Base-by-base conservation (phyloP, 139 green algal genomes). In the Chlamydomonas eustigma region DNA sequence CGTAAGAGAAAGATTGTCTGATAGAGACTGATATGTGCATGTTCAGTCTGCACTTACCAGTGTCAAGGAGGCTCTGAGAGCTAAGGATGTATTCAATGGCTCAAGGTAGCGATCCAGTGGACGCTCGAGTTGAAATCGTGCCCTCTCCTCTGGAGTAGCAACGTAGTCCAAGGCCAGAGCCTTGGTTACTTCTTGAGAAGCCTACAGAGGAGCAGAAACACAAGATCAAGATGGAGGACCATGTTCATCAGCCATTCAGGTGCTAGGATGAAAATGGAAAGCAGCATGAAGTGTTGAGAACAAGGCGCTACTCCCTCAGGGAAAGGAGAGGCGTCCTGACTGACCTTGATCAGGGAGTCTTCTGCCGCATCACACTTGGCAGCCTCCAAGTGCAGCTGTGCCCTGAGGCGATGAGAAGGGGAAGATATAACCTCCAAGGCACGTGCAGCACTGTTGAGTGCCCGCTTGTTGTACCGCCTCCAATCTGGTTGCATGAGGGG, bases 381-480 rank as follows among this genome's bases (percentile, higher is more conserved):
- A 2, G 85, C 58, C 78, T 92, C 88, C 50, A 92, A 73, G 73
- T 91, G 88, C 64, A 92, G 77, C 51, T 72, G 38, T 34, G 81
- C 81, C 32, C 85, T 71, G 63, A 90, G 81, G 24, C 78, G 69
- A 1, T 83, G 73, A 32, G 89, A 71, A 2, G 84, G 88, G 1
- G 77, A 86, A 25, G 58, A 51, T 2, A 87, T 76, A n/a, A 77
- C 76, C 69, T 85, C 80, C 70, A 92, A 71, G 3, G 88, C 88
- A 24, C 80, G 78, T 1, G 85, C 85, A 1, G 84, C 85, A 39
- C 73, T 72, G 52, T 86, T 81, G 66, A 90, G 89, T 28, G 77
- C 50, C 25, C 79, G 81, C 76, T 85, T 87, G 1, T 89, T 51
- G 31, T 81, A 64, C 3, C 52, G 39, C 0, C 84, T 81, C 32